Evolutionary conservation across 1,284 basidiomycete genomes (phyloP), one percentile per base, ranked within the genome.

Genomic region (Rhizoctonia solani): DNA sequence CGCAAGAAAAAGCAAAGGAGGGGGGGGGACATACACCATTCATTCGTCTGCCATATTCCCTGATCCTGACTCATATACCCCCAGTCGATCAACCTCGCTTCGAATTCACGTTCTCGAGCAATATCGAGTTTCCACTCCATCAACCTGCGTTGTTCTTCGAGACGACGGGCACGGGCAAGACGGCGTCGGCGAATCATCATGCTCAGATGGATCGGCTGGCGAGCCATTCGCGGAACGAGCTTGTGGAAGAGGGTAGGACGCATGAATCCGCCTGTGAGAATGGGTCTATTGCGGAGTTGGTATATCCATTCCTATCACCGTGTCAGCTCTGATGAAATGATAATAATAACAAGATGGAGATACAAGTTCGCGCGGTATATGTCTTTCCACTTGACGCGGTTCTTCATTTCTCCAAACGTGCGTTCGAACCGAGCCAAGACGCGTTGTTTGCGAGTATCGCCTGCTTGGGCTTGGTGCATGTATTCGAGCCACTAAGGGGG

Each of bases 161-260:
- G 71, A 0, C 89, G 81, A 29, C 77, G 76, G 14, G 80, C 80
- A 4, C 85, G 80, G 0, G 81, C 79, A 14, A 75, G 72, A 19
- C 84, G 79, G 0, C 93, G 83, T 16, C 80, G 80, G 21, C 76
- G 74, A 34, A 95, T 90, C 80, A 93, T 92, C 73, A 83, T 81
- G 0, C 83, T 82, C 44, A 93, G 82, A 14, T 82, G 78, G 1
- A 77, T 70, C 0, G 93, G 93, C 70, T 95, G 92, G 0, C 90
- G 90, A 66, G 83, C 85, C 72, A 95, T 77, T 0, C 90, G 83
- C 0, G 92, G 92, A 5, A 95, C 80, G 0, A 90, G 88, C 0
- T 77, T 80, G 74, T 91, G 85, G 76, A 78, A 85, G 5, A 83
- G 56, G 0, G 87, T 81, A 0, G 90, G 82, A 9, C 84, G 84